These are phyloP conservation scores for Vanilla planifolia DNA, from an alignment of 106 monocot species.

Conservation along the genomic window DNA sequence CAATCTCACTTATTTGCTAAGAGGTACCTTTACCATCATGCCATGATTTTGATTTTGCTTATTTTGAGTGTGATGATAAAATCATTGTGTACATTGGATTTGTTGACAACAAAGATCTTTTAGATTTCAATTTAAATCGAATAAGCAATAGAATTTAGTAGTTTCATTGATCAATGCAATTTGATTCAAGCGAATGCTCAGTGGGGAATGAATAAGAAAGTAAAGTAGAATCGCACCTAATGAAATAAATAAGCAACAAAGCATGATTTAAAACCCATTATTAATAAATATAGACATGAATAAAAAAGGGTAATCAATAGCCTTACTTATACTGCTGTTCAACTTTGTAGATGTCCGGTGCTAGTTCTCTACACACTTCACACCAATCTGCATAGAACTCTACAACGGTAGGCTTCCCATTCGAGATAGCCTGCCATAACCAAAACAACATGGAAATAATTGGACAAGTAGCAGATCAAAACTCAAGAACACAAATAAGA, in stretches of 20 bases:
- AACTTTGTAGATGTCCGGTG: constrained; percentile 79
- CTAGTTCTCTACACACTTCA: constrained; percentile 92
- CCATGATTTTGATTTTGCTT: too few species aligned
- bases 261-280: background rate
- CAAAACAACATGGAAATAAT: background rate
- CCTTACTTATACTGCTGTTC: constrained; percentile 84
- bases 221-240: too few species aligned
- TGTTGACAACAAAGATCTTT: too few species aligned
- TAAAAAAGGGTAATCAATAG: background rate
- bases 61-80: too few species aligned
- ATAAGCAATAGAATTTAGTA: too few species aligned
- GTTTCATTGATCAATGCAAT: too few species aligned
- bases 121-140: too few species aligned
- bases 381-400: constrained; percentile 98
- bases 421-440: constrained; percentile 64
- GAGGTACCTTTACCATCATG: too few species aligned
- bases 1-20: too few species aligned
- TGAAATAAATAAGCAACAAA: background rate
- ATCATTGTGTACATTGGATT: too few species aligned
- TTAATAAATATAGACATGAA: background rate
- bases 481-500: background rate
- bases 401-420: constrained; percentile 88
- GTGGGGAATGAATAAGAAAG: too few species aligned
- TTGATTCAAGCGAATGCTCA: too few species aligned
- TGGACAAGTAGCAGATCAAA: background rate